phyloP scores from a whole-genome alignment of 116 monocot species.

The Dioscorea cayenensis region DNA sequence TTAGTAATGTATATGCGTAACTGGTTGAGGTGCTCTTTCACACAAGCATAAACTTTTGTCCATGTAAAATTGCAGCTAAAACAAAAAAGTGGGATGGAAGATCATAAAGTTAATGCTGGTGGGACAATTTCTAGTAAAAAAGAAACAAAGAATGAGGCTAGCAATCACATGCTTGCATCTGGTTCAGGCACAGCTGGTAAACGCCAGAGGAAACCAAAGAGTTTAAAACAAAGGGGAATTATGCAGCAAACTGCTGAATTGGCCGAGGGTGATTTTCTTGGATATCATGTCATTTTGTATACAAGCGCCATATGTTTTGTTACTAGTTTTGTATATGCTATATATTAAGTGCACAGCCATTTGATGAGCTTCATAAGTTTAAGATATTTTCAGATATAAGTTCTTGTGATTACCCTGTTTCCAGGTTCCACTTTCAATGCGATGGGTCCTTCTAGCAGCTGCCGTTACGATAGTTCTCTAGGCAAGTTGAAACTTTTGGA shows the following conservation, averaged over 20 bases:
- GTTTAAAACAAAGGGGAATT: constrained; percentile 40
- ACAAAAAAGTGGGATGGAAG: constrained; percentile 19
- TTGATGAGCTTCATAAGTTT: too few relatives aligned
- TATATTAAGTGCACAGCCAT: too few relatives aligned
- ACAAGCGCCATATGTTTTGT: too few relatives aligned
- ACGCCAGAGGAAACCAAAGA: constrained; percentile 42
- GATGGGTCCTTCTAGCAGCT: constrained; percentile 34
- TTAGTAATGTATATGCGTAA: too few relatives aligned
- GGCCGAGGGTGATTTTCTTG: constrained; percentile 44
- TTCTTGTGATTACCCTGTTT: neutral
- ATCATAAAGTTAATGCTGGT: constrained; percentile 10
- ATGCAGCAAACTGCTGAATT: constrained; percentile 20
- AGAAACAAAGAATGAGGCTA: constrained; percentile 34
- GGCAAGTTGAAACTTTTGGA: constrained; percentile 37
- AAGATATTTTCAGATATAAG: too few relatives aligned
- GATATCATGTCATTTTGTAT: neutral
- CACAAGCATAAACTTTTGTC: neutral
- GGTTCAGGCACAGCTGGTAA: constrained; percentile 21
- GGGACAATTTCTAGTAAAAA: constrained; percentile 9
- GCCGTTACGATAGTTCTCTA: constrained; percentile 93
- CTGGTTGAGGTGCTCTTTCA: too few relatives aligned
- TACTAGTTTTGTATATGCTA: too few relatives aligned
- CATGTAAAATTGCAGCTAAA: constrained; percentile 33
- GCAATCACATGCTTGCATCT: constrained; percentile 15
- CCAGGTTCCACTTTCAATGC: constrained; percentile 39